Conservation (phyloP, 768 basidiomycete species). For the Lyophyllum decastes region DNA sequence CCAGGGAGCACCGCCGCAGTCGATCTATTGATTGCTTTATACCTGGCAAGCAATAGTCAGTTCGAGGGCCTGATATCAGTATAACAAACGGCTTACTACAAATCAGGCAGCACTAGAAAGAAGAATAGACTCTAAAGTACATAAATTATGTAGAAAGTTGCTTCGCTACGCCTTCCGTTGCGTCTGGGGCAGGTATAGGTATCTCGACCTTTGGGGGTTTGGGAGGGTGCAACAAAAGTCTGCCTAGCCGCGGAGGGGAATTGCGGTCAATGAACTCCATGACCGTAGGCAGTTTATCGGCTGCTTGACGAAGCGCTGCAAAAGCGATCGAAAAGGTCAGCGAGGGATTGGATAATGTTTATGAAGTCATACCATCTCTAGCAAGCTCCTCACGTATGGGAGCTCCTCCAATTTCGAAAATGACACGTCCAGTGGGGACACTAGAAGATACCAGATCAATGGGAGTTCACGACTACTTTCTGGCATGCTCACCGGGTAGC, state of each 20-base stretch:
- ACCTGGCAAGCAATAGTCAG: background rate
- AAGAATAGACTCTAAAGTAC: background rate
- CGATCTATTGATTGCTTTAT: background rate
- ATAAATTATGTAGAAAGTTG: background rate
- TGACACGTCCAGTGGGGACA: slow-evolving; percentile 84
- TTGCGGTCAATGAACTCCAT: slow-evolving; percentile 82
- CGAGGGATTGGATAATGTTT: background rate
- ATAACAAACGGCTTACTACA: background rate
- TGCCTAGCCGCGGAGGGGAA: slow-evolving; percentile 76
- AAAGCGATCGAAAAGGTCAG: background rate
- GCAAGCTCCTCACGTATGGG: slow-evolving; percentile 93
- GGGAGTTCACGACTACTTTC: background rate
- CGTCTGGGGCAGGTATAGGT: slow-evolving; percentile 8
- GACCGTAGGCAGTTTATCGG: slow-evolving; percentile 80
- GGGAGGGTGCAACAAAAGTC: slow-evolving; percentile 53
- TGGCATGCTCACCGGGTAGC: slow-evolving; percentile 70
- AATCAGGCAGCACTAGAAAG: background rate
- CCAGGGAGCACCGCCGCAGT: background rate
- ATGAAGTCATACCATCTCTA: slow-evolving; percentile 66
- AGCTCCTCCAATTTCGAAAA: slow-evolving; percentile 91
- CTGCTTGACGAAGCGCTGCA: slow-evolving; percentile 84
- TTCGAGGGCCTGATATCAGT: background rate
- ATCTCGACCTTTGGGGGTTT: slow-evolving; percentile 26
- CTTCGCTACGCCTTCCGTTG: slow-evolving; percentile 4
- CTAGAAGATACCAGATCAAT: slow-evolving; percentile 37